These are phyloP conservation scores for Plasmodium malariae DNA, from an alignment of 169 alveolate species.

Conservation along the genomic window DNA sequence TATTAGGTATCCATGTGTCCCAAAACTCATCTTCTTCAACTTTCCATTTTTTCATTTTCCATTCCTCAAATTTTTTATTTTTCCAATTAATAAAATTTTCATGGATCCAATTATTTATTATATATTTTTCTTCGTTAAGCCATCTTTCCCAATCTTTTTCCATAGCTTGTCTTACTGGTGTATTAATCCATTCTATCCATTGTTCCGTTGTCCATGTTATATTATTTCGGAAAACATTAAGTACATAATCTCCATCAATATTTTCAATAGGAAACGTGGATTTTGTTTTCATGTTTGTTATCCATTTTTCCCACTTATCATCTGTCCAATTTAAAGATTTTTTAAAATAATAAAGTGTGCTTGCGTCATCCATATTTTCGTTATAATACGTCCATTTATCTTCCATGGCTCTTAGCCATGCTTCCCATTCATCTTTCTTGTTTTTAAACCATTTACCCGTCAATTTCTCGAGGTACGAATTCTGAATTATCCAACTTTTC, in stretches of 20 bases:
- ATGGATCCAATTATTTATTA: constrained; percentile 1
- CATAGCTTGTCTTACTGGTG: constrained; percentile 16
- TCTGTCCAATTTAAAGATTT: constrained; percentile 3
- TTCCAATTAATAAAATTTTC: constrained; percentile 19
- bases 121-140: constrained; percentile 10
- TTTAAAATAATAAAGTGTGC: background rate
- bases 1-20: background rate
- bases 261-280: background rate
- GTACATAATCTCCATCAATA: constrained; percentile 15
- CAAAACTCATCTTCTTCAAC: constrained; percentile 4
- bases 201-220: background rate
- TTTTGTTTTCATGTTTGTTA: background rate
- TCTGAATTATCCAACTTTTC: background rate
- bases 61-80: background rate
- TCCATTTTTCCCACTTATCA: constrained; percentile 3
- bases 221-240: background rate
- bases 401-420: constrained; percentile 19
- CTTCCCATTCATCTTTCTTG: constrained; percentile 21
- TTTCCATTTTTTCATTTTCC: constrained; percentile 6
- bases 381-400: constrained; percentile 12
- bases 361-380: constrained; percentile 7
- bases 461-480: background rate
- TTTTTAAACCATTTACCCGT: background rate
- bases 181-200: constrained; percentile 22
- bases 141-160: constrained; percentile 27